Base-by-base conservation (phyloP, 495 filamentous ascomycete genomes). In the Penicillium malachiteum region DNA sequence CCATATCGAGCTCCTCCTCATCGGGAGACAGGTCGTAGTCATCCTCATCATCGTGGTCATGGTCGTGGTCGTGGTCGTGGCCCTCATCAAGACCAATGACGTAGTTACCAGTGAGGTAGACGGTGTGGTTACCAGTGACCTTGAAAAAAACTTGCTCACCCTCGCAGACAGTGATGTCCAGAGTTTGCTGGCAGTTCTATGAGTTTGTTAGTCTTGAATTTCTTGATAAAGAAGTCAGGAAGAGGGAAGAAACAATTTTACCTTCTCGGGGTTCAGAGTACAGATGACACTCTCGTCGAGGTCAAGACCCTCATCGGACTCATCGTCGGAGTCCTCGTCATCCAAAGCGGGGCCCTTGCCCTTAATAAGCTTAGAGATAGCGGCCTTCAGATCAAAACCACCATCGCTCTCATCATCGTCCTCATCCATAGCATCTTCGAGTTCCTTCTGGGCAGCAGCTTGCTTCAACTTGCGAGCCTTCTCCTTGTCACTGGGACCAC, bases 51-150 rank as follows among this genome's bases (percentile, higher is more conserved):
- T 87, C 84, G 8, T 85, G 81, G 9, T 88, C 86, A 13, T 87
- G 79, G 26, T 82, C 76, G 38, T 85, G 78, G 48, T 78, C 75
- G 39, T 72, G 66, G 50, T 26, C 21, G 21, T 74, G 74, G 48
- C 72, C 66, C 44, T 81, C 79, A 59, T 85, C 80, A 30, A 79
- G 68, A 49, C 80, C 74, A 57, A 88, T 75, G 49, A 97, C 83
- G 70, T 96, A 97, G 81, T 99, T 99, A 63, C 94, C 94, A 48
- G 93, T 97, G 32, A 99, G 81, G 76, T 85, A 92, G 60, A 99
- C 78, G 52, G 86, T 82, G 78, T 96, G 91, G 45, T 90, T 96
- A 65, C 94, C 94, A 56, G 84, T 83, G 58, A 94, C 91, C 67
- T 87, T 84, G 81, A 99, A 99, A 80, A 87, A 96, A 48, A 95